Evolutionary conservation across 2,329 filamentous ascomycete species (phyloP), one percentile per base, ranked within the genome.

Genomic region (Fusarium tjaetaba): DNA sequence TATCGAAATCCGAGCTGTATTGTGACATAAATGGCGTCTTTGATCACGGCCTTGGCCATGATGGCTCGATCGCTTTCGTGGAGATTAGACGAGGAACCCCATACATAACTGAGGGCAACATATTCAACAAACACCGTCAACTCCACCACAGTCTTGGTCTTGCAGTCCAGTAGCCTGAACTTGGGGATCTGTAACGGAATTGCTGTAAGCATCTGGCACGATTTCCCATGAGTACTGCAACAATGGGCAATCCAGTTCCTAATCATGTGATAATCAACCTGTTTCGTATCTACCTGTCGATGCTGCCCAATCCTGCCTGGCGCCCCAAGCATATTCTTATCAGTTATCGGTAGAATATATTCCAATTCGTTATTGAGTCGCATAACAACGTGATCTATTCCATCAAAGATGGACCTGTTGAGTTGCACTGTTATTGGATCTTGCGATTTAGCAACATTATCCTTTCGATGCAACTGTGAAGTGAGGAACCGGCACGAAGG

Each of bases 231-330:
- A n/a, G 46, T 16, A 7, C 10, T 4, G 0, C 0, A 1, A 11
- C 45, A 48, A n/a, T 48, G 26, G 13, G 45, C 14, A 0, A 48
- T 16, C 26, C 45, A 48, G 1, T 0, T 2, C 10, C 45, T 48
- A 1, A 48, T 30, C 14, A 48, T 48, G 9, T 16, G 9, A 6
- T 30, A 48, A n/a, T 48, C 45, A 6, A 48, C 45, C 0, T 16
- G 26, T 0, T 1, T 11, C 0, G 7, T 4, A 48, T 48, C 45
- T 2, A 48, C 5, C 0, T 48, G 45, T 7, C 20, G 45, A 48
- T 48, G 30, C 34, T 16, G 7, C 15, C 34, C 7, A 16, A 36
- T 16, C 4, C 30, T 32, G 30, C 32, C 28, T 38, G 18, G 10
- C 18, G 18, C 36, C 18, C 20, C 36, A 11, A 20, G 18, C 36